Evolutionary conservation across 169 alveolate species (phyloP).

Genomic region (Cryptosporidium meleagridis): DNA sequence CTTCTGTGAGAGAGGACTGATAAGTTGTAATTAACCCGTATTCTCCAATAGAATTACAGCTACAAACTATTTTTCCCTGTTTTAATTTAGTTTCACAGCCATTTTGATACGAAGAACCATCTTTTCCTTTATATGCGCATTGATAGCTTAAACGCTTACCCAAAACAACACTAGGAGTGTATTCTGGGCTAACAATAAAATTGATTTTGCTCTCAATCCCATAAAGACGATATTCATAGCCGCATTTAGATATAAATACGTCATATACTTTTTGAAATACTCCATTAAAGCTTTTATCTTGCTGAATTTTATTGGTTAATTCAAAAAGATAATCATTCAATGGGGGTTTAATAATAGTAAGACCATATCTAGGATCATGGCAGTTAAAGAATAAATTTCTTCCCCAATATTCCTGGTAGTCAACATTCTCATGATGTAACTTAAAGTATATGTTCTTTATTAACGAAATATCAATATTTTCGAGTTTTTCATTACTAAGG

Average conservation of each 20-base stretch:
- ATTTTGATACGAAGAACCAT: constrained; percentile 17
- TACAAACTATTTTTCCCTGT: constrained; percentile 20
- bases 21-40: constrained; percentile 14
- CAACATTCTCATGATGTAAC: neutral
- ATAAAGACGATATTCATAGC: constrained; percentile 37
- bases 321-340: constrained; percentile 18
- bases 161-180: constrained; percentile 37
- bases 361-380: constrained; percentile 27
- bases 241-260: constrained; percentile 44
- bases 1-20: constrained; percentile 26
- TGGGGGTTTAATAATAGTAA: constrained; percentile 31
- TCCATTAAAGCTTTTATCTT: neutral
- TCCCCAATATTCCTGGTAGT: constrained; percentile 6
- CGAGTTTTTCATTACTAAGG: neutral
- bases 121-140: constrained; percentile 20
- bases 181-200: constrained; percentile 33
- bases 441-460: constrained; percentile 28
- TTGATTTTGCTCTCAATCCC: neutral
- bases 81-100: constrained; percentile 7
- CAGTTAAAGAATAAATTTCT: constrained; percentile 9
- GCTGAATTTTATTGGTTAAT: neutral
- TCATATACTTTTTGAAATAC: constrained; percentile 11
- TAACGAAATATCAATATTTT: neutral
- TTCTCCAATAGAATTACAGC: constrained; percentile 51
- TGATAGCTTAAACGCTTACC: constrained; percentile 8